Evolutionary conservation across 2,329 filamentous ascomycete species (phyloP), one percentile per base, ranked within the genome.

Genomic region (Hawksworthiomyces lignivorus): DNA sequence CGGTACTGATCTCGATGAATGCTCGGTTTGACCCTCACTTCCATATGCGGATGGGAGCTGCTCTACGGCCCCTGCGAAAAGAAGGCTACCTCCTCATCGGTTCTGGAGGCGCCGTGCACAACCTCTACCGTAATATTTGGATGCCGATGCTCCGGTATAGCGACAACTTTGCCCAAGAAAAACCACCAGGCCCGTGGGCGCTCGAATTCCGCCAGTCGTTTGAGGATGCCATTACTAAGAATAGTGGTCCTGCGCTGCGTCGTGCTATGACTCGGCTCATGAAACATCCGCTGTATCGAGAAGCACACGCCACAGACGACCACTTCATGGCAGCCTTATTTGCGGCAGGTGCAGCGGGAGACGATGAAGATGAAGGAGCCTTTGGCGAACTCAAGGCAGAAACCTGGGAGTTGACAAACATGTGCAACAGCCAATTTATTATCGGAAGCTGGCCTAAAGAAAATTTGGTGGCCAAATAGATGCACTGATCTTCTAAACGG

Each of bases 251-350:
- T 6, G 56, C 58, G 20, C 54, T 83, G 36, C 58, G 77, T 3
- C 63, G 72, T 3, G 72, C 67, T 0, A 65, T 80, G 41, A 77
- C 75, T 3, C 65, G 77, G 22, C 54, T 84, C 50, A 83, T 84
- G 78, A 83, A 84, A 62, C 75, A 83, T 52, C 79, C 80, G 0
- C 63, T 67, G 35, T 84, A 72, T 52, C 61, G 80, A 14, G 79
- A 83, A 50, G 80, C 81, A 0, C 80, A 84, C 59, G 79, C 68
- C 1, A 84, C 80, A 0, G 80, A 85, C 52, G 81, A 84, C 54
- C 80, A 84, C 53, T 84, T 80, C 49, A 82, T 84, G 74, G 63
- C 77, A 1, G 68, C 74, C 4, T 63, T 78, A 52, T 84, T 84
- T 58, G 71, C 80, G 1, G 75, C 77, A 0, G 80, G 80, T 1